These are phyloP conservation scores for Rusavskia elegans DNA, from an alignment of 495 filamentous ascomycete genomes.

Conservation along the genomic window DNA sequence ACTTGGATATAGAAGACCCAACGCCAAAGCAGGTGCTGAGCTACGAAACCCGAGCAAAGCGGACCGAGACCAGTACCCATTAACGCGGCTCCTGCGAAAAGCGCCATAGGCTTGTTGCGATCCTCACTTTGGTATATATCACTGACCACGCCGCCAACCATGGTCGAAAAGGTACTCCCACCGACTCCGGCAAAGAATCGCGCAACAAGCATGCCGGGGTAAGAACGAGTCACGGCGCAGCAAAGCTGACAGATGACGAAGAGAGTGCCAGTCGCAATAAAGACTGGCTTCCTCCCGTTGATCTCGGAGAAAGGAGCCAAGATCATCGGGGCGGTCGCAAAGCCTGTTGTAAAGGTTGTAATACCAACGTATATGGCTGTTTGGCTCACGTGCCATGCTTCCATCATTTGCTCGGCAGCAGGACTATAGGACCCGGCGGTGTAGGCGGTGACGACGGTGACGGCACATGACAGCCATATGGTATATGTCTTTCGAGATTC, in stretches of 20 bases:
- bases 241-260: constrained; percentile 55
- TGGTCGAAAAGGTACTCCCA: constrained; percentile 70
- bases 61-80: constrained; percentile 74
- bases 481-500: constrained; percentile 49
- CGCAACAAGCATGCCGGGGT: constrained; percentile 59
- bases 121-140: constrained; percentile 72
- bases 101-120: constrained; percentile 78
- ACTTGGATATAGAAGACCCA: constrained; percentile 87
- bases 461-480: constrained; percentile 57
- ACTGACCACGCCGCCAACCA: constrained; percentile 83
- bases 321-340: constrained; percentile 76
- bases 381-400: constrained; percentile 43
- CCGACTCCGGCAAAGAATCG: constrained; percentile 65
- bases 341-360: constrained; percentile 69
- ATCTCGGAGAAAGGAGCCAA: constrained; percentile 85
- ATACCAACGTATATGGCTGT: constrained; percentile 61
- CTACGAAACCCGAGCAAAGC: constrained; percentile 54
- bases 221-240: constrained; percentile 57
- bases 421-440: constrained; percentile 69
- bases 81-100: constrained; percentile 63
- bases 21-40: constrained; percentile 52
- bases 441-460: constrained; percentile 67
- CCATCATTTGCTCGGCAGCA: constrained; percentile 42
- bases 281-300: constrained; percentile 68
- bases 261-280: constrained; percentile 54